Evolutionary conservation across 2,329 filamentous ascomycete genomes (phyloP).

Genomic region (Pestalotiopsis fici): DNA sequence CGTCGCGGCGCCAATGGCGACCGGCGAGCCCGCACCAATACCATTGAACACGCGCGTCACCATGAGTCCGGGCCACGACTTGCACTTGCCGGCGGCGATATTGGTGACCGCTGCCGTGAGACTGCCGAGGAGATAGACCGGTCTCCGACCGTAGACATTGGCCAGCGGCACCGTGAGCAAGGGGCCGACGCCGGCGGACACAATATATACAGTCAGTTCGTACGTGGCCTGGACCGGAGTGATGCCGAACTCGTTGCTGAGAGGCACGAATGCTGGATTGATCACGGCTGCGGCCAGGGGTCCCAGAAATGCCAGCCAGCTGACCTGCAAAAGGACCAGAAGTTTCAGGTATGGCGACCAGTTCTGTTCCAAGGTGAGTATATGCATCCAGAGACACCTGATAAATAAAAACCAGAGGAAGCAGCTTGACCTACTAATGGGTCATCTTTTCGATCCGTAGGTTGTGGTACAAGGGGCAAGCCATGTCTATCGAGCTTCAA

Average conservation of each 20-base stretch:
- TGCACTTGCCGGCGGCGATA: conserved; percentile 23
- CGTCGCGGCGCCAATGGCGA: conserved; percentile 19
- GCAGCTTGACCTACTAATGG: neutral
- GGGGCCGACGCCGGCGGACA: conserved; percentile 32
- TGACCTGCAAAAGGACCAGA: conserved; percentile 24
- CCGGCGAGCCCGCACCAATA: conserved; percentile 13
- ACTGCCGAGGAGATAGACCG: conserved; percentile 29
- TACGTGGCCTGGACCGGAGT: conserved; percentile 31
- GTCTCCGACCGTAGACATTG: conserved; percentile 34
- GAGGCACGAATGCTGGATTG: conserved; percentile 32
- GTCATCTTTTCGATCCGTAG: conserved; percentile 2
- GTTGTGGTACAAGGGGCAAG: conserved; percentile 1
- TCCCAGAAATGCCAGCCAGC: conserved; percentile 30
- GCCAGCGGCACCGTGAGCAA: conserved; percentile 26
- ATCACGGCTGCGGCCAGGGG: conserved; percentile 26
- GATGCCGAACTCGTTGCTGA: conserved; percentile 29
- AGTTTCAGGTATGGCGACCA: neutral
- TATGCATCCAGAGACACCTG: neutral
- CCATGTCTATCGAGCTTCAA: conserved; percentile 8
- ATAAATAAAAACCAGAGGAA: neutral
- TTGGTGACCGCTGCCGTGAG: conserved; percentile 29
- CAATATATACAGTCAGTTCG: conserved; percentile 32
- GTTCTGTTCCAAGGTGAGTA: neutral
- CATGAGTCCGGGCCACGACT: conserved; percentile 19
- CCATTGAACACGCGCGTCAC: conserved; percentile 21